phyloP scores from a whole-genome alignment of 495 filamentous ascomycete genomes.

The Cenococcum geophilum region DNA sequence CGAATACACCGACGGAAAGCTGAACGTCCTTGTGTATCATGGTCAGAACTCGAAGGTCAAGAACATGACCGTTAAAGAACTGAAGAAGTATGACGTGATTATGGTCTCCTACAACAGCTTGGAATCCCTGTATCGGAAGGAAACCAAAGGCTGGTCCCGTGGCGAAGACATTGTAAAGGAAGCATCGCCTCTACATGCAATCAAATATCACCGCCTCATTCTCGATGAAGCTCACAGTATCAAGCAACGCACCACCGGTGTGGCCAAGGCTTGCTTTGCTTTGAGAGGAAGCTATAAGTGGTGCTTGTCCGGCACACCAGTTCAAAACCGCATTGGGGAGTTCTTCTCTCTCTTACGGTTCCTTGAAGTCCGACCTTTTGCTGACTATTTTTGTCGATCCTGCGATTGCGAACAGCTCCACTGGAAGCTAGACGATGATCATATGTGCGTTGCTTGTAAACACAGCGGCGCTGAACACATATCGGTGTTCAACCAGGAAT shows the following conservation, averaged over 20 bases:
- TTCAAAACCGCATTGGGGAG: constrained; percentile 95
- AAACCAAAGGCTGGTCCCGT: constrained; percentile 83
- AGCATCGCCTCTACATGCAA: constrained; percentile 78
- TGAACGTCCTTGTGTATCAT: constrained; percentile 85
- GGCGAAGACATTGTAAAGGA: constrained; percentile 69
- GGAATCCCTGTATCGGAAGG: constrained; percentile 85
- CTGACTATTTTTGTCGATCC: constrained; percentile 83
- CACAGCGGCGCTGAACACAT: constrained; percentile 73
- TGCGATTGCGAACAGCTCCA: constrained; percentile 76
- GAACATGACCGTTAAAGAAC: constrained; percentile 60
- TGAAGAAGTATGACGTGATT: constrained; percentile 81
- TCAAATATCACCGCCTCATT: constrained; percentile 83
- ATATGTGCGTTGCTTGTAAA: constrained; percentile 60
- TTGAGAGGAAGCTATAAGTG: constrained; percentile 81
- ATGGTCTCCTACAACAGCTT: constrained; percentile 91
- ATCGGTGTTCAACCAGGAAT: constrained; percentile 91
- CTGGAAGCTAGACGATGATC: constrained; percentile 67
- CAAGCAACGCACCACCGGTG: constrained; percentile 80
- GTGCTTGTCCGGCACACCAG: constrained; percentile 90
- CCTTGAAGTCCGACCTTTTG: constrained; percentile 77
- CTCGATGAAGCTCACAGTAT: constrained; percentile 96
- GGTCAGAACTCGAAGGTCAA: constrained; percentile 79
- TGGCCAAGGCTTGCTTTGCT: constrained; percentile 90
- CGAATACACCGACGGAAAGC: constrained; percentile 79
- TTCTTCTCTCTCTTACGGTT: constrained; percentile 94